Base-by-base conservation (phyloP, 2,329 filamentous ascomycete genomes). In the Grosmannia penicillata region DNA sequence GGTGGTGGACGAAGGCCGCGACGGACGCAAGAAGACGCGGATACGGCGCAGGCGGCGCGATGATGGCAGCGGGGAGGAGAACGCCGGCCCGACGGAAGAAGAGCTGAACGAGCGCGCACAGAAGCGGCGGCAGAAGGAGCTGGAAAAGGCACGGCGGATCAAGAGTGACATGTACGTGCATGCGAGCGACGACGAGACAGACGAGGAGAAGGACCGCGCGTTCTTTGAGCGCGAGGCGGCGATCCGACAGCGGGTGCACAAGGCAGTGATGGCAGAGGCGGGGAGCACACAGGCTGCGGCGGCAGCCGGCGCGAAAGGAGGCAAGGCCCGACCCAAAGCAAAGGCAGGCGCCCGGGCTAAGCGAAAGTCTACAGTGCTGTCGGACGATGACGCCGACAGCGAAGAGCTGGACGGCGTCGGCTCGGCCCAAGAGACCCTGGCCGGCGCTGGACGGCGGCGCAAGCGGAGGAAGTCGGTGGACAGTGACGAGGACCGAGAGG, bases 131-230 rank as follows among this genome's bases (percentile, higher is more conserved):
- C 66, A 77, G 37, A 79, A 73, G 47, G 78, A 93, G 47, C 62
- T 72, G n/a, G 84, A 87, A 51, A 86, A 86, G 57, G 69, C 75
- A 35, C 65, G 66, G 24, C 82, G 80, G 53, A 81, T 91, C 60
- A 96, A 95, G 65, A 93, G 82, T 50, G 77, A 78, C 19, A 59
- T 89, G 28, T 89, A 77, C 50, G 81, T 98, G 36, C 73, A 80
- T 41, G 77, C 79, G 27, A 85, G 81, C 47, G 91, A 96, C 53
- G 91, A 96, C 38, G 86, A 94, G 48, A 78, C 72, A n/a, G 85
- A 94, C 51, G 84, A 86, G 33, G 72, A 74, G 40, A 73, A 82
- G 14, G 66, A 68, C 36, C 57, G 63, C 18, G 75, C 72, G 17
- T 95, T 95, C 58, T 95, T 89, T 57, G 75, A 70, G 3, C 68